A percentile compares a stretch with the other conserved stretches of the same genome.
These are phyloP conservation scores for Lathyrus oleraceus DNA, from an alignment of 306 rosid genomes.

Conservation along the genomic window DNA sequence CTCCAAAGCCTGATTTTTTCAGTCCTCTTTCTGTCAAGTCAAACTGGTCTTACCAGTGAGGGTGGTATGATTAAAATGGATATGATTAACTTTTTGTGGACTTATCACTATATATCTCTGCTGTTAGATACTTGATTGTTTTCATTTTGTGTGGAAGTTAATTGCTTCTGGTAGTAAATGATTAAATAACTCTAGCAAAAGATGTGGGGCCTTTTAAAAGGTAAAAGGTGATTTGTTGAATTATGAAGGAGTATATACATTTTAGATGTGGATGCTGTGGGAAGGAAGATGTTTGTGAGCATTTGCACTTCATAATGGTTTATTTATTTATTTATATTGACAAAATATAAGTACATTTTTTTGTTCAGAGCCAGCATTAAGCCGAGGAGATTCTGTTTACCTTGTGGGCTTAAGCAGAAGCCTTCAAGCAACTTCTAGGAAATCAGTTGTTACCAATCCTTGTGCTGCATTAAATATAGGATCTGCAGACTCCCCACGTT, in stretches of 20 bases:
- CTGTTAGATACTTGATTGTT: slow-evolving; percentile 23
- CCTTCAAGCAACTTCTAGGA: slow-evolving; percentile 98
- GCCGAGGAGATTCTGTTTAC: slow-evolving; percentile 90
- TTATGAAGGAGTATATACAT: not conserved
- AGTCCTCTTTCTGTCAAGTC: slow-evolving; percentile 22
- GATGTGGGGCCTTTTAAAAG: slow-evolving; percentile 19
- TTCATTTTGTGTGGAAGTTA: slow-evolving; percentile 11
- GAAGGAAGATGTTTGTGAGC: slow-evolving; percentile 28
- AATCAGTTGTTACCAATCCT: slow-evolving; percentile 92
- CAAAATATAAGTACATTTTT: slow-evolving; percentile 18
- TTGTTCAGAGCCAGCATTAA: slow-evolving; percentile 75
- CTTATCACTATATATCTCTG: not conserved
- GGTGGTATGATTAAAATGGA: slow-evolving; percentile 17
- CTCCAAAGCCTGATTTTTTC: slow-evolving; percentile 15
- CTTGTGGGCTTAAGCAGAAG: slow-evolving; percentile 96
- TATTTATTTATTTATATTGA: slow-evolving; percentile 19
- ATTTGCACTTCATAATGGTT: slow-evolving; percentile 6
- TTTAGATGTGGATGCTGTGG: slow-evolving; percentile 25
- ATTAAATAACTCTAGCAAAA: slow-evolving; percentile 10
- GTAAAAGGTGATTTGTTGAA: slow-evolving; percentile 11
- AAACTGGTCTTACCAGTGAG: slow-evolving; percentile 7
- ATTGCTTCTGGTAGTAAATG: slow-evolving; percentile 29
- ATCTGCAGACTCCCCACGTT: slow-evolving; percentile 87
- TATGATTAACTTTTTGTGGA: slow-evolving; percentile 16
- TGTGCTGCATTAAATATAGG: slow-evolving; percentile 92